Evolutionary conservation across 176 grass and related monocot genomes (phyloP).

Genomic region (Rhynchospora breviuscula): DNA sequence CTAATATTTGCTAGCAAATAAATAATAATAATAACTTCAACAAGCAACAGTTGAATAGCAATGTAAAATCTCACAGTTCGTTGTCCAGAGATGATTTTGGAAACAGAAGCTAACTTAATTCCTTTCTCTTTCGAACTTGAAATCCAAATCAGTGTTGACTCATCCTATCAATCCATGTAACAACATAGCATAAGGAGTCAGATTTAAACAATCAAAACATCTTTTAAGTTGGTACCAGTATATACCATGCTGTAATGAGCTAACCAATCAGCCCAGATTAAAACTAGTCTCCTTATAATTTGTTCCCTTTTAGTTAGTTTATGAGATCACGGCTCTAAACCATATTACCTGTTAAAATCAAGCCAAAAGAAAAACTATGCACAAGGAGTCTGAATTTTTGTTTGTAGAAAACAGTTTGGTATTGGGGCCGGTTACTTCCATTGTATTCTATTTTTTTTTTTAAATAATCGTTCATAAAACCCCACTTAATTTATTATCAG

Average conservation of each 20-base stretch:
- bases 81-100: conserved; percentile 76
- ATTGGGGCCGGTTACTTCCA: not conserved
- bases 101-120: conserved; percentile 81
- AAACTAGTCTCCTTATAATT: not conserved
- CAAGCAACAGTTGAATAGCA: not conserved
- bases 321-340: not conserved
- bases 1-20: too few relatives aligned
- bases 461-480: not conserved
- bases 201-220: not conserved
- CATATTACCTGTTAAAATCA: not conserved
- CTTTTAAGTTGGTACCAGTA: conserved; percentile 4
- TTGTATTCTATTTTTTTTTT: not conserved
- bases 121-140: conserved; percentile 73
- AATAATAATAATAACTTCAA: not conserved
- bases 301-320: not conserved
- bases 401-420: not conserved
- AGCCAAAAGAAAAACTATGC: not conserved
- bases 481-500: not conserved
- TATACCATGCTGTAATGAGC: not conserved
- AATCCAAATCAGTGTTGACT: conserved; percentile 89
- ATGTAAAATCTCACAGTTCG: conserved; percentile 60
- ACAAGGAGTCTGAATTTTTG: not conserved
- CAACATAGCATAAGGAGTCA: conserved; percentile 1
- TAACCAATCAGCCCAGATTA: not conserved
- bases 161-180: conserved; percentile 41